Percentiles rank a stretch among this genome's conserved stretches.
Conservation (phyloP, 768 basidiomycete species). For the Russula vinacea region DNA sequence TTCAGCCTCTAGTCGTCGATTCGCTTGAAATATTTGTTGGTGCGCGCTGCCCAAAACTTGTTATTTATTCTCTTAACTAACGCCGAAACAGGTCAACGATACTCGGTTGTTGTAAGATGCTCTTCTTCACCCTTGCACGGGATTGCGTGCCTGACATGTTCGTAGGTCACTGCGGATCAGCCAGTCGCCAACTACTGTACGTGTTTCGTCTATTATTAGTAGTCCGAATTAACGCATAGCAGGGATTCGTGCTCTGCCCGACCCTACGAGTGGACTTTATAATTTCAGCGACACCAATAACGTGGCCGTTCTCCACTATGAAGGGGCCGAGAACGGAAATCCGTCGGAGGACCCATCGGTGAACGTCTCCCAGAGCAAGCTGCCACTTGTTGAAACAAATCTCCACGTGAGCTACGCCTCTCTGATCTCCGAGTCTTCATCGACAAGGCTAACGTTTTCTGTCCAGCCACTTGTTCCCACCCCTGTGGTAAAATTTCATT, state of each 20-base stretch:
- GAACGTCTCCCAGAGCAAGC: slow-evolving; percentile 6
- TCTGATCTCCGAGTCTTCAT: not conserved
- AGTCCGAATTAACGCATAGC: not conserved
- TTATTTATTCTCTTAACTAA: not conserved
- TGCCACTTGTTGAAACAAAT: slow-evolving; percentile 30
- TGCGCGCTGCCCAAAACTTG: slow-evolving; percentile 25
- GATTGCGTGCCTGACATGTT: not conserved
- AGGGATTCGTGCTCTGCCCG: slow-evolving; percentile 32
- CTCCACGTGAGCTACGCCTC: slow-evolving; percentile 25
- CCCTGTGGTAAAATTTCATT: not conserved
- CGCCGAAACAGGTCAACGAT: slow-evolving; percentile 29
- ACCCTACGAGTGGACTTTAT: slow-evolving; percentile 32
- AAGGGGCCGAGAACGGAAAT: slow-evolving; percentile 35
- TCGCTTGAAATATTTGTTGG: slow-evolving; percentile 44
- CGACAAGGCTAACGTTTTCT: not conserved
- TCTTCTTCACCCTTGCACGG: not conserved
- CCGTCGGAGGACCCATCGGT: slow-evolving; percentile 34
- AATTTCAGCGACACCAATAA: slow-evolving; percentile 36
- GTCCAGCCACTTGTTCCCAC: slow-evolving; percentile 24
- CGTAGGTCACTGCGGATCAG: slow-evolving; percentile 42
- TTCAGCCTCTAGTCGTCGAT: slow-evolving; percentile 40
- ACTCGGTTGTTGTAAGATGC: slow-evolving; percentile 33
- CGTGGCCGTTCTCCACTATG: slow-evolving; percentile 43
- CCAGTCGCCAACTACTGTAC: slow-evolving; percentile 46
- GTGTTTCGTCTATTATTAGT: slow-evolving; percentile 20